Percentiles rank a stretch among this genome's conserved stretches.
phyloP scores from a whole-genome alignment of 139 green algal genomes.

The Tetraselmis chui region DNA sequence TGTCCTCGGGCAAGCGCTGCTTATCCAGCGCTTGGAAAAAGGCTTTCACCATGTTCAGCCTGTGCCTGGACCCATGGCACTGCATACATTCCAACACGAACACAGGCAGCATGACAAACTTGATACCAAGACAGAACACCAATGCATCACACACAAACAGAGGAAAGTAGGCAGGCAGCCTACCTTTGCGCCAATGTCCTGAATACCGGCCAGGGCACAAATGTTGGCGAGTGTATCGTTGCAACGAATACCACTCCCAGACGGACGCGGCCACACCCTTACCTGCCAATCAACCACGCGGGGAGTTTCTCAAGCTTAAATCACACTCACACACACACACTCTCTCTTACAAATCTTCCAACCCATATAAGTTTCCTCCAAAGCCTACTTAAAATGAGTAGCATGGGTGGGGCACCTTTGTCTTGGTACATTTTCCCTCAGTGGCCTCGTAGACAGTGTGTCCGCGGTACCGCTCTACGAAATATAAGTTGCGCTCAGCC shows the following conservation, averaged over 20 bases:
- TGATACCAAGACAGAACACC: no score
- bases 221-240: not conserved
- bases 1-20: not conserved
- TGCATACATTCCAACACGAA: no score
- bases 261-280: not conserved
- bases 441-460: not conserved
- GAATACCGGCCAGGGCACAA: not conserved
- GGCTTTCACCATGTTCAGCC: not conserved
- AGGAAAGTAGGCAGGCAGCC: no score
- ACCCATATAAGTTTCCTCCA: no score
- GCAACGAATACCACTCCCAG: not conserved
- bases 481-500: not conserved
- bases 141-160: no score
- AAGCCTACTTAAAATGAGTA: no score
- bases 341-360: no score
- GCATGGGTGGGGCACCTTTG: no score
- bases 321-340: not conserved
- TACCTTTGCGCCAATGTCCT: not conserved
- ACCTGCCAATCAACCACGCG: not conserved
- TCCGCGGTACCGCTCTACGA: not conserved
- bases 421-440: not conserved
- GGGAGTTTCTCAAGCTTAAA: no score
- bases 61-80: not conserved
- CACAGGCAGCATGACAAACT: no score
- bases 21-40: not conserved